A percentile compares a stretch with the other conserved stretches of the same genome.
phyloP scores from a whole-genome alignment of 805 yeast species.

The Hanseniaspora valbyensis region DNA sequence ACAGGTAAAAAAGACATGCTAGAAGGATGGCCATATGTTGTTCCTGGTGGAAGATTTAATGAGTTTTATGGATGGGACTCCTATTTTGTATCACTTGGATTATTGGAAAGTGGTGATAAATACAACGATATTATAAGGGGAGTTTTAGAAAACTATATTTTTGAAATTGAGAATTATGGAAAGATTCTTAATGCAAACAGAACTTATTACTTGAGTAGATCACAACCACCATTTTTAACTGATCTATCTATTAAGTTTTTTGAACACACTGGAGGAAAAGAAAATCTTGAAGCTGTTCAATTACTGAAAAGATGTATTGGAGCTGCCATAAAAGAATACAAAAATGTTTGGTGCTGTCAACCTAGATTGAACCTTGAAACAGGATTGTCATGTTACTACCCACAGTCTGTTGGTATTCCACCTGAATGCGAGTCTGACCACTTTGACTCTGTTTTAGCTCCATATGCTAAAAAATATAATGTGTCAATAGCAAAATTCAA shows the following conservation, averaged over 20 bases:
- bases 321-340: conserved; percentile 82
- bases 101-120: conserved; percentile 44
- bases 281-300: conserved; percentile 41
- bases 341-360: conserved; percentile 60
- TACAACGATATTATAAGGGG: conserved; percentile 66
- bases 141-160: conserved; percentile 84
- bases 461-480: conserved; percentile 55
- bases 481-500: conserved; percentile 53
- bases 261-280: conserved; percentile 42
- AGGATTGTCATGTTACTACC: conserved; percentile 81
- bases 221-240: conserved; percentile 94
- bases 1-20: conserved; percentile 38
- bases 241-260: conserved; percentile 75
- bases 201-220: conserved; percentile 77
- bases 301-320: conserved; percentile 52
- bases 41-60: conserved; percentile 95
- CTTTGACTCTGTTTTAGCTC: conserved; percentile 58
- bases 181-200: conserved; percentile 90
- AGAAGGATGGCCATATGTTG: conserved; percentile 73
- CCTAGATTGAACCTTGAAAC: conserved; percentile 68
- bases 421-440: conserved; percentile 93
- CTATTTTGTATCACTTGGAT: conserved; percentile 79
- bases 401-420: conserved; percentile 86
- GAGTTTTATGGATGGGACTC: conserved; percentile 98
- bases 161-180: conserved; percentile 81